These are phyloP conservation scores for Cornus florida DNA, from an alignment of 148 eudicot species.

Conservation along the genomic window DNA sequence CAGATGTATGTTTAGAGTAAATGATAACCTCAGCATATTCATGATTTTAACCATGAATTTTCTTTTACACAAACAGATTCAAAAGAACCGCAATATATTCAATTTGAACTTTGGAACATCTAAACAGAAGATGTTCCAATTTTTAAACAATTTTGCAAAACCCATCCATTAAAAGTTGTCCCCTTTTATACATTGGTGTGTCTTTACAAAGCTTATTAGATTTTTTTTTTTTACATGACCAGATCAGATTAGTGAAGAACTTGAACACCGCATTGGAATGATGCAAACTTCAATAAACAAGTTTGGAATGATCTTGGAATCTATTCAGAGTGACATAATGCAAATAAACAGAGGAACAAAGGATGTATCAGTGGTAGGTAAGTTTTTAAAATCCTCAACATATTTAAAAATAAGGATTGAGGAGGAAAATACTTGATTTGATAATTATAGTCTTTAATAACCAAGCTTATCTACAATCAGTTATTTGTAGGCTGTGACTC, in stretches of 20 bases:
- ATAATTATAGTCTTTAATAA: background rate
- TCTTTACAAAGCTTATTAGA: background rate
- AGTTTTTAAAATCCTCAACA: constrained; percentile 24
- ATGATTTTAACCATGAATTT: background rate
- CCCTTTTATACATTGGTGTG: background rate
- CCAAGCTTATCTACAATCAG: background rate
- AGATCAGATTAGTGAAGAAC: constrained; percentile 79
- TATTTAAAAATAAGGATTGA: background rate
- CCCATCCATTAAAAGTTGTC: background rate
- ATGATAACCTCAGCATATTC: background rate
- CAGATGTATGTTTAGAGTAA: constrained; percentile 54
- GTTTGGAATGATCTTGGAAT: constrained; percentile 79
- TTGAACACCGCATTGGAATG: constrained; percentile 70
- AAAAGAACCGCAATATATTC: background rate
- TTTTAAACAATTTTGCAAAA: background rate
- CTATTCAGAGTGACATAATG: constrained; percentile 88
- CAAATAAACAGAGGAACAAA: constrained; percentile 89
- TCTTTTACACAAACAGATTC: background rate
- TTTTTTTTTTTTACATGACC: constrained; percentile 19
- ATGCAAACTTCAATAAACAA: constrained; percentile 77
- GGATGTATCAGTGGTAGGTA: constrained; percentile 72
- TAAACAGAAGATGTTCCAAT: background rate
- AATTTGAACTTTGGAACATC: background rate
- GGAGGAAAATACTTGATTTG: constrained; percentile 4
- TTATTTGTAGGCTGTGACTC: background rate